These are phyloP conservation scores for Clarireedia paspali DNA, from an alignment of 2,329 filamentous ascomycete genomes.

Conservation along the genomic window DNA sequence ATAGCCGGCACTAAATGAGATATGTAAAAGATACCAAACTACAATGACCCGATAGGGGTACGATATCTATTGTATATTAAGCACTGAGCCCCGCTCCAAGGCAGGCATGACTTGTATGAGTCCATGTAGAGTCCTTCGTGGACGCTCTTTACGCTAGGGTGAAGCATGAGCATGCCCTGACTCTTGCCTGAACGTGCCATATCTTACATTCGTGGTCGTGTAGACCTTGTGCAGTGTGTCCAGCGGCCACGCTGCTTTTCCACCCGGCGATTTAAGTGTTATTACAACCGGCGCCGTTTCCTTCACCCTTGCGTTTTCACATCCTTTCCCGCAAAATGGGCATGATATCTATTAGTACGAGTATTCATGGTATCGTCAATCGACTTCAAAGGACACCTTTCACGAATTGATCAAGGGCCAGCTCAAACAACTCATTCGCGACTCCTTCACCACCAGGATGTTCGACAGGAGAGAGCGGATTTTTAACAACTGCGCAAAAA, in stretches of 20 bases:
- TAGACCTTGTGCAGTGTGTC: too few species aligned
- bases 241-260: too few species aligned
- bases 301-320: too few species aligned
- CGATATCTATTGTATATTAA: not conserved
- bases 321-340: too few species aligned
- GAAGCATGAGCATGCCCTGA: too few species aligned
- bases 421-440: slow-evolving; percentile 62
- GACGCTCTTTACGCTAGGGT: too few species aligned
- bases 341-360: not conserved
- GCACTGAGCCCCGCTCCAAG: not conserved
- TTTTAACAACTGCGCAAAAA: slow-evolving; percentile 54
- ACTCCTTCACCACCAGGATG: slow-evolving; percentile 63
- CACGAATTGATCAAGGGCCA: slow-evolving; percentile 71
- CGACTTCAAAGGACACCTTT: slow-evolving; percentile 44
- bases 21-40: slow-evolving; percentile 10
- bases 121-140: too few species aligned
- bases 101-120: too few species aligned
- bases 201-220: too few species aligned
- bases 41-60: not conserved
- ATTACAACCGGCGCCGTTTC: too few species aligned
- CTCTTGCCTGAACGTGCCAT: too few species aligned
- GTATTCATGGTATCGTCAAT: not conserved
- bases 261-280: too few species aligned
- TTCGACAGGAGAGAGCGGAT: slow-evolving; percentile 60
- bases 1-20: slow-evolving; percentile 1